Evolutionary conservation across 2,329 filamentous ascomycete species (phyloP).

Genomic region (Colletotrichum neosansevieriae): DNA sequence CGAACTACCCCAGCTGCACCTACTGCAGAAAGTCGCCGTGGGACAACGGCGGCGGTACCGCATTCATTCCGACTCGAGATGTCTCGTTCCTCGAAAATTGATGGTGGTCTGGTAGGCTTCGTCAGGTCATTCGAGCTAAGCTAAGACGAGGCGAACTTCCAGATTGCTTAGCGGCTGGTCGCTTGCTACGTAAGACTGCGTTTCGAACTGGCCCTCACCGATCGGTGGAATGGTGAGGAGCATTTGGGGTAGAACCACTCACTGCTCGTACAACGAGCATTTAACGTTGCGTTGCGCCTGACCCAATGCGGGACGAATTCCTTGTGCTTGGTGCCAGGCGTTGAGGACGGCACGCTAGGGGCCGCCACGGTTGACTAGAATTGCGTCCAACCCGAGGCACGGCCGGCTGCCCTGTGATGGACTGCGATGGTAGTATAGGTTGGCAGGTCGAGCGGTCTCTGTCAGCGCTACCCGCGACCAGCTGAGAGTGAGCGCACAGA

Average conservation of each 20-base stretch:
- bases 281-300: constrained; percentile 20
- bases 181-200: neutral
- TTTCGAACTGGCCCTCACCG: neutral
- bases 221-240: constrained; percentile 5
- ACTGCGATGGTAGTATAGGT: constrained; percentile 2
- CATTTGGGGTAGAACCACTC: neutral
- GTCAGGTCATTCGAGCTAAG: constrained; percentile 1
- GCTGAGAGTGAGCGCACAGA: constrained; percentile 1
- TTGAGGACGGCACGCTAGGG: constrained; percentile 5
- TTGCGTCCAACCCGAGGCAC: constrained; percentile 16
- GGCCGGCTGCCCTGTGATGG: constrained; percentile 4
- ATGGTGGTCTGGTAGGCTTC: neutral
- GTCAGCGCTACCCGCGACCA: constrained; percentile 26
- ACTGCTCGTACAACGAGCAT: constrained; percentile 18
- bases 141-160: constrained; percentile 6
- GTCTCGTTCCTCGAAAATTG: neutral
- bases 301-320: constrained; percentile 10
- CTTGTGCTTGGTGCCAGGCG: neutral
- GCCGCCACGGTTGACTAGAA: neutral
- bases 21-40: constrained; percentile 6
- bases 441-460: neutral
- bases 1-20: neutral
- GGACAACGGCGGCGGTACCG: neutral
- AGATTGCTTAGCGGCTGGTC: neutral
- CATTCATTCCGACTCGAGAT: neutral